A percentile compares a stretch with the other conserved stretches of the same genome.
Evolutionary conservation across 306 rosid genomes (phyloP).

Genomic region (Mimosa bimucronata): DNA sequence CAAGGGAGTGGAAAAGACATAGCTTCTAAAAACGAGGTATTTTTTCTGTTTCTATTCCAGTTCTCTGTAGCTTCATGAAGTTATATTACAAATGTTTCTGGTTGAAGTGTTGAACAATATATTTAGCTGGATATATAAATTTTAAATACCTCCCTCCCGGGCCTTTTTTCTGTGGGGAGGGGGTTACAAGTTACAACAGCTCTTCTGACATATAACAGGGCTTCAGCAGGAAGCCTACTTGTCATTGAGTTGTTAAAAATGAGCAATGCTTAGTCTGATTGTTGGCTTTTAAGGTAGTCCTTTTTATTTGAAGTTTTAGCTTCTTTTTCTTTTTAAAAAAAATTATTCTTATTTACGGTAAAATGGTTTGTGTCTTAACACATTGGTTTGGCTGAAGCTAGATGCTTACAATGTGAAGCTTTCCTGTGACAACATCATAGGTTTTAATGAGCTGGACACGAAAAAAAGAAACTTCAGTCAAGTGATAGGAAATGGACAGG

Average conservation of each 20-base stretch:
- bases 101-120: not conserved
- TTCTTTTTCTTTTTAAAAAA: no score
- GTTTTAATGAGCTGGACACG: not conserved
- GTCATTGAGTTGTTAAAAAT: not conserved
- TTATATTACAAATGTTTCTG: not conserved
- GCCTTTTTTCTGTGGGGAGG: not conserved
- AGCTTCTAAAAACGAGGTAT: slow-evolving; percentile 1
- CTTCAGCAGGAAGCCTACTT: not conserved
- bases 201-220: not conserved
- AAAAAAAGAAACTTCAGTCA: not conserved
- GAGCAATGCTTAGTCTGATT: not conserved
- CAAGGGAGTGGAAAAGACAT: slow-evolving; percentile 6
- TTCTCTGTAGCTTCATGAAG: not conserved
- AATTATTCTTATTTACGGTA: not conserved
- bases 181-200: not conserved
- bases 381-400: not conserved
- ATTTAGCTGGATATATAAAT: not conserved
- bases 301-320: not conserved
- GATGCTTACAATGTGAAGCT: not conserved
- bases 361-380: not conserved
- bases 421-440: not conserved
- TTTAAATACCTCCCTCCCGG: not conserved
- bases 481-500: not conserved
- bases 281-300: not conserved
- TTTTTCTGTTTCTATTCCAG: not conserved